Evolutionary conservation across 2,329 filamentous ascomycete species (phyloP).

Genomic region (Tolypocladium guangdongense): DNA sequence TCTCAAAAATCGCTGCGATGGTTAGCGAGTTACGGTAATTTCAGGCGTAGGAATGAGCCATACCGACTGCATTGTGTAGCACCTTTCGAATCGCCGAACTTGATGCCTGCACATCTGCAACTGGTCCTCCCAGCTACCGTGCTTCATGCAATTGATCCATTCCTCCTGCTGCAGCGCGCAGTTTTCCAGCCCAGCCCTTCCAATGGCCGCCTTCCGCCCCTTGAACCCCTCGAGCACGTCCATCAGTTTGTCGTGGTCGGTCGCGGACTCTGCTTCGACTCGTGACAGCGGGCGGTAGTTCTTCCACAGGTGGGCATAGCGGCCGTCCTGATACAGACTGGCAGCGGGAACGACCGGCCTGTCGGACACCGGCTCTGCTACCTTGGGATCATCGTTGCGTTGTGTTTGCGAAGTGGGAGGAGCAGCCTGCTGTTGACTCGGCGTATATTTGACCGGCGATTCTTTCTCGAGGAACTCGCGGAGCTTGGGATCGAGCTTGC

Average conservation of each 20-base stretch:
- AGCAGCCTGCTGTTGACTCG: slow-evolving; percentile 13
- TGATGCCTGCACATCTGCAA: slow-evolving; percentile 74
- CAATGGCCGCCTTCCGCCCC: slow-evolving; percentile 66
- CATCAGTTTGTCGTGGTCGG: slow-evolving; percentile 68
- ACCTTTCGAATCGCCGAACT: slow-evolving; percentile 69
- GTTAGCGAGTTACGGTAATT: neutral
- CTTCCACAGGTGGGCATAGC: slow-evolving; percentile 82
- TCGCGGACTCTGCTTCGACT: slow-evolving; percentile 58
- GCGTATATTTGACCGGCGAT: slow-evolving; percentile 59
- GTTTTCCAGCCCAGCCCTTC: slow-evolving; percentile 79
- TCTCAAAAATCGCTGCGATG: slow-evolving; percentile 65
- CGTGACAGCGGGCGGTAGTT: slow-evolving; percentile 66
- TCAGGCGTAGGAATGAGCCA: slow-evolving; percentile 11
- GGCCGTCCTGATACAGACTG: slow-evolving; percentile 48
- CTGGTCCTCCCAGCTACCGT: slow-evolving; percentile 55
- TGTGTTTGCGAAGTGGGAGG: slow-evolving; percentile 5
- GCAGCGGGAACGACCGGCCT: slow-evolving; percentile 30
- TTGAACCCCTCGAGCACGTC: slow-evolving; percentile 79
- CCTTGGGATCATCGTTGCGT: slow-evolving; percentile 4
- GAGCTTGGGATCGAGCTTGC: slow-evolving; percentile 70
- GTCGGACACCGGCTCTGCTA: slow-evolving; percentile 7
- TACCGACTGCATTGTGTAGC: slow-evolving; percentile 80
- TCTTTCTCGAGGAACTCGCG: slow-evolving; percentile 78
- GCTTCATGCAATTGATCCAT: slow-evolving; percentile 71
- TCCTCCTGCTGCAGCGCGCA: slow-evolving; percentile 80